phyloP scores from a whole-genome alignment of 2,329 filamentous ascomycete species.

The Whalleya microplaca region DNA sequence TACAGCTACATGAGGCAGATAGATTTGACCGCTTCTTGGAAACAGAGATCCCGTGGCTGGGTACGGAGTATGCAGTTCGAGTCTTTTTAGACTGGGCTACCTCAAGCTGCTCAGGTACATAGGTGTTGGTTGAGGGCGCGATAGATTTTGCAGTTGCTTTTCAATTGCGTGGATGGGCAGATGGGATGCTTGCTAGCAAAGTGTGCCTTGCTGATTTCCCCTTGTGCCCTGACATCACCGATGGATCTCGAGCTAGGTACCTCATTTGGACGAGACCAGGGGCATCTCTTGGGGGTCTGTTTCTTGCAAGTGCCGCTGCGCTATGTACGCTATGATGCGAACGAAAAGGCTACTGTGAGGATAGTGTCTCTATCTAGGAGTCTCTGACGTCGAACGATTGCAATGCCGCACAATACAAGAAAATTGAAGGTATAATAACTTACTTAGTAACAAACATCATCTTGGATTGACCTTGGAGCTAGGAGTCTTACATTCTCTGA shows the following conservation, averaged over 20 bases:
- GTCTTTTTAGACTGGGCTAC: too few relatives aligned
- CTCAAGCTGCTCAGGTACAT: too few relatives aligned
- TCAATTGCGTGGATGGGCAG: too few relatives aligned
- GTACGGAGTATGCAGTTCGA: too few relatives aligned
- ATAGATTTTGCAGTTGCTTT: not conserved
- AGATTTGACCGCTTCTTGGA: not conserved
- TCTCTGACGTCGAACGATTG: slow-evolving; percentile 12
- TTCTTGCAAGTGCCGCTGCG: slow-evolving; percentile 15
- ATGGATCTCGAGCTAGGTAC: slow-evolving; percentile 17
- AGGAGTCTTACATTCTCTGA: not conserved
- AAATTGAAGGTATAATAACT: not conserved
- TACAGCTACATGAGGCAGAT: too few relatives aligned
- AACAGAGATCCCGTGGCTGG: not conserved
- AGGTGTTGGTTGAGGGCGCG: too few relatives aligned
- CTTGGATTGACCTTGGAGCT: not conserved
- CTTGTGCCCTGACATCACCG: slow-evolving; percentile 27
- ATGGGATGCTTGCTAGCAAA: not conserved
- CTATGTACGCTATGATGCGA: slow-evolving; percentile 9
- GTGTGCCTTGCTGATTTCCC: slow-evolving; percentile 25
- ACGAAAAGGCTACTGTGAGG: slow-evolving; percentile 4
- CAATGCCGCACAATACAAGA: not conserved
- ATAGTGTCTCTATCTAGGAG: not conserved
- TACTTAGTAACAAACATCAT: too few relatives aligned
- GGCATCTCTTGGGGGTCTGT: not conserved
- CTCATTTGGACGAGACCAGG: slow-evolving; percentile 9